Evolutionary conservation across 768 basidiomycete genomes (phyloP).

Genomic region (Tricholoma sp.): DNA sequence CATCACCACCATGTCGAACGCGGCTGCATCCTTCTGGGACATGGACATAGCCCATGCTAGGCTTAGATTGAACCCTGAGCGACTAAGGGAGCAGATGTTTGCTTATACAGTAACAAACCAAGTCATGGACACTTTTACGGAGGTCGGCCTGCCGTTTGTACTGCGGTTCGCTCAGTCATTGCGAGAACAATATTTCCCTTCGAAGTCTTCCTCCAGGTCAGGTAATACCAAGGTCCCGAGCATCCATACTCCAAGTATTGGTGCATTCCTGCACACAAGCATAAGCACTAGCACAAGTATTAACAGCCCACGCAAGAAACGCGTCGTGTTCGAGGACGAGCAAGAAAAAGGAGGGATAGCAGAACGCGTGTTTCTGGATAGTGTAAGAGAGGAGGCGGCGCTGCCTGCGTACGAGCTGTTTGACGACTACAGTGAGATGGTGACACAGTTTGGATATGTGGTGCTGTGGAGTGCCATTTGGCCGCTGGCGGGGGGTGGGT

Average conservation of each 20-base stretch:
- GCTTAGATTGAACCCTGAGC: slow-evolving; percentile 56
- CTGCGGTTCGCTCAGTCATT: slow-evolving; percentile 53
- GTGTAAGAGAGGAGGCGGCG: slow-evolving; percentile 69
- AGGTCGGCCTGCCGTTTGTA: slow-evolving; percentile 79
- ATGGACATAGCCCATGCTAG: slow-evolving; percentile 44
- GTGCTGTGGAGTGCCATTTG: slow-evolving; percentile 91
- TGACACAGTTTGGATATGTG: slow-evolving; percentile 91
- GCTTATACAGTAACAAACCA: slow-evolving; percentile 91
- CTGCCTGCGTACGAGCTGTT: slow-evolving; percentile 81
- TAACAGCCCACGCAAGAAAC: slow-evolving; percentile 42
- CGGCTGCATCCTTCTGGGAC: slow-evolving; percentile 41
- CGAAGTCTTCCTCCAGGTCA: slow-evolving; percentile 21
- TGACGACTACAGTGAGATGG: slow-evolving; percentile 95
- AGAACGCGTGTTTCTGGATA: slow-evolving; percentile 77
- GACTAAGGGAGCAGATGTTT: slow-evolving; percentile 89
- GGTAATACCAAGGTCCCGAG: not conserved
- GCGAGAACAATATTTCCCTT: slow-evolving; percentile 26
- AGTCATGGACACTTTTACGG: slow-evolving; percentile 68
- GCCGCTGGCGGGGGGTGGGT: slow-evolving; percentile 78
- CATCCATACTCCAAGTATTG: not conserved
- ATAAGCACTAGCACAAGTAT: not conserved
- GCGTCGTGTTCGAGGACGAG: slow-evolving; percentile 71
- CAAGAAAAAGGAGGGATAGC: slow-evolving; percentile 48
- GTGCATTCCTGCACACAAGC: not conserved
- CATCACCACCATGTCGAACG: slow-evolving; percentile 1